Conservation (phyloP, 2,329 filamentous ascomycete species). For the Sarocladium kiliense region DNA sequence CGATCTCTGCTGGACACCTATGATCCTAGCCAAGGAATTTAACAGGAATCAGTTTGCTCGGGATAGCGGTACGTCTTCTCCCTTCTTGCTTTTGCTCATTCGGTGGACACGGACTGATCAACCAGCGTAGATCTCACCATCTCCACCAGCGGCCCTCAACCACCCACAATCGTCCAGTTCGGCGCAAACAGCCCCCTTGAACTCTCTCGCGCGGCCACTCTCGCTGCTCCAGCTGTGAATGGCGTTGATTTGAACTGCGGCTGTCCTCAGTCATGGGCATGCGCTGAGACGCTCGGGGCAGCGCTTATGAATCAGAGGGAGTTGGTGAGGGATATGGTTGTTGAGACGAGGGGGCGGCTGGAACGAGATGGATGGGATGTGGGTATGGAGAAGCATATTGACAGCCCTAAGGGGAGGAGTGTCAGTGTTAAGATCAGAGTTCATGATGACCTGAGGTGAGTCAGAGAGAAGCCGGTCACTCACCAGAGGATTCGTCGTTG, state of each 20-base stretch:
- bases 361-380: conserved; percentile 49
- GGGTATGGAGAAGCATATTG: conserved; percentile 34
- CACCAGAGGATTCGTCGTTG: background rate
- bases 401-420: conserved; percentile 43
- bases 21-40: conserved; percentile 67
- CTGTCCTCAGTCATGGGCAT: conserved; percentile 69
- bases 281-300: conserved; percentile 61
- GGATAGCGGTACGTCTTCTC: conserved; percentile 46
- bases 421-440: conserved; percentile 69
- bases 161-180: conserved; percentile 63
- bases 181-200: conserved; percentile 58
- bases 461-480: conserved; percentile 14
- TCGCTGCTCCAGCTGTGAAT: conserved; percentile 56
- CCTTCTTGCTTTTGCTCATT: background rate
- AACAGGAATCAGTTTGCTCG: conserved; percentile 56
- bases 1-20: conserved; percentile 66
- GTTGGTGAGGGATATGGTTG: conserved; percentile 61
- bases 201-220: conserved; percentile 55
- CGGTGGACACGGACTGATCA: background rate
- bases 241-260: conserved; percentile 70
- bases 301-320: conserved; percentile 63
- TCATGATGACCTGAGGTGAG: conserved; percentile 56
- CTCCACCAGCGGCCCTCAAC: conserved; percentile 44
- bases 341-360: conserved; percentile 49
- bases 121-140: conserved; percentile 52